phyloP scores from a whole-genome alignment of 306 rosid species.

The Castanea sativa region DNA sequence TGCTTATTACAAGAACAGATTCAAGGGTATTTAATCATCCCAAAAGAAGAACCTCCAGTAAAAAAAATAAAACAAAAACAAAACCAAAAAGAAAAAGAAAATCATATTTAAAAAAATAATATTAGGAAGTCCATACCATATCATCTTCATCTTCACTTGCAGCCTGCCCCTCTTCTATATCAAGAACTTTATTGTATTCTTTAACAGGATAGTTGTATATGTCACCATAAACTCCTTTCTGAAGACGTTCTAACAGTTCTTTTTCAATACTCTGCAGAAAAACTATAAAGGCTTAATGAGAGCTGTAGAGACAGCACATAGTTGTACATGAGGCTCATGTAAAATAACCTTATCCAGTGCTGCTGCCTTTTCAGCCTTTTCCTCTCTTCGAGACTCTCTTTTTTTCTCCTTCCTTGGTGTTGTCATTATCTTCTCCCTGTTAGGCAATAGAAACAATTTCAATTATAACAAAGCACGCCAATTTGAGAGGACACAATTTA shows the following conservation, averaged over 20 bases:
- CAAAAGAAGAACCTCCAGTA: background rate
- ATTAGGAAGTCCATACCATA: conserved; percentile 39
- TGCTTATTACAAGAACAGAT: conserved; percentile 32
- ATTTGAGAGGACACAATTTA: background rate
- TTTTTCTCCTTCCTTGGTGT: conserved; percentile 77
- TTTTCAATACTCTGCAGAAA: conserved; percentile 62
- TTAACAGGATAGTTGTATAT: conserved; percentile 58
- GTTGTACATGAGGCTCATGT: conserved; percentile 6
- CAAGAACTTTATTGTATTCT: conserved; percentile 48
- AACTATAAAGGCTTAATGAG: conserved; percentile 23
- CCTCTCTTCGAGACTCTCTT: conserved; percentile 87
- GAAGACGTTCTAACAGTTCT: conserved; percentile 75
- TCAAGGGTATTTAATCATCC: background rate
- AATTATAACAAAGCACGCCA: background rate
- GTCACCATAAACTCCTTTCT: conserved; percentile 57
- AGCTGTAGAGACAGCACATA: conserved; percentile 3
- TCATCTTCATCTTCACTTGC: conserved; percentile 53
- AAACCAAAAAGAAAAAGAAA: no score
- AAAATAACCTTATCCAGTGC: conserved; percentile 59
- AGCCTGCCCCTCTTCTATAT: conserved; percentile 38
- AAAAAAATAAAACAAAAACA: background rate
- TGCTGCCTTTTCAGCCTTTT: conserved; percentile 80
- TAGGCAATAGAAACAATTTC: conserved; percentile 6
- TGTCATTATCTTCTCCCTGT: conserved; percentile 87
- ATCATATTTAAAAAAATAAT: conserved; percentile 4